Evolutionary conservation across 169 alveolate species (phyloP).

Genomic region (Pseudocohnilembus persalinus): DNA sequence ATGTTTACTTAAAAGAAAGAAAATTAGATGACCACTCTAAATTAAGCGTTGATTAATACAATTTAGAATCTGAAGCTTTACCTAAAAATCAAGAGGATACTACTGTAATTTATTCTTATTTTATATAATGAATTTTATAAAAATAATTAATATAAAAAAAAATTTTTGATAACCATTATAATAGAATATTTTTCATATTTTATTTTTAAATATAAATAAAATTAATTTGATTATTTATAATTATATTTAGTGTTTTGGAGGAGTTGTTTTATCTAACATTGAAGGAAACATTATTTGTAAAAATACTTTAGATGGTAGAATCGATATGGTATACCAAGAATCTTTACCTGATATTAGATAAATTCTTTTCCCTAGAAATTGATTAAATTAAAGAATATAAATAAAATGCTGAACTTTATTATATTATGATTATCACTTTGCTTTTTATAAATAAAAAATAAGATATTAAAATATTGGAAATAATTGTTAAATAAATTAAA

Average conservation of each 20-base stretch:
- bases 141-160: no score
- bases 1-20: conserved; percentile 41
- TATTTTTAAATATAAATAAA: no score
- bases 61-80: conserved; percentile 18
- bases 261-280: conserved; percentile 57
- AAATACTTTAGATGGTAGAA: conserved; percentile 68
- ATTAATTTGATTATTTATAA: no score
- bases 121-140: no score
- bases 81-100: conserved; percentile 43
- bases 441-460: no score
- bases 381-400: not conserved
- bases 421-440: no score
- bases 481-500: no score
- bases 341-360: conserved; percentile 55
- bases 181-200: not conserved
- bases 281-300: conserved; percentile 63
- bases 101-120: not conserved
- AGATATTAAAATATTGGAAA: no score
- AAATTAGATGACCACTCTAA: conserved; percentile 11
- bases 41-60: conserved; percentile 15
- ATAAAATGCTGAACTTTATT: not conserved
- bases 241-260: conserved; percentile 54
- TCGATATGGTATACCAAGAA: conserved; percentile 53
- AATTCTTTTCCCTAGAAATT: conserved; percentile 34
- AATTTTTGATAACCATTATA: no score